Conservation (phyloP, 169 alveolate genomes). For the Eimeria brunetti region DNA sequence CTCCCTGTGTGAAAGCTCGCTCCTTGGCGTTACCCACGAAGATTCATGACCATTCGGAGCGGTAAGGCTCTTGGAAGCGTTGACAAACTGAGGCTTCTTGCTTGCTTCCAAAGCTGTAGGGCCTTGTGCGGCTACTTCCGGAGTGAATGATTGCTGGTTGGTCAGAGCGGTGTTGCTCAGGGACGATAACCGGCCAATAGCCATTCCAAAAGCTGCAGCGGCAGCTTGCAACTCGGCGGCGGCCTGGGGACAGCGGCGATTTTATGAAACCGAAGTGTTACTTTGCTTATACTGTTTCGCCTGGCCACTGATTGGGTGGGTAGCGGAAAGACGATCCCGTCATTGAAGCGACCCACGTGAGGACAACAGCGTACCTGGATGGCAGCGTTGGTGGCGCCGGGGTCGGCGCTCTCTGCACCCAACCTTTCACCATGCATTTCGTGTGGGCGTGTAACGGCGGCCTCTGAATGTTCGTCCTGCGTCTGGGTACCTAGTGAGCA, state of each 20-base stretch:
- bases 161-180: not conserved
- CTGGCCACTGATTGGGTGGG: not conserved
- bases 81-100: not conserved
- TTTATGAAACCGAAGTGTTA: not conserved
- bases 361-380: conserved; percentile 8
- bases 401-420: not conserved
- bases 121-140: not conserved
- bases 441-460: conserved; percentile 10
- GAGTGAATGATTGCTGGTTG: not conserved
- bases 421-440: not conserved
- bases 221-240: conserved; percentile 68
- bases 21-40: not conserved
- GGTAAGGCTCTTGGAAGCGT: not conserved
- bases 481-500: conserved; percentile 4
- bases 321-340: not conserved
- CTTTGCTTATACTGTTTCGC: not conserved
- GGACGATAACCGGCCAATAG: conserved; percentile 34
- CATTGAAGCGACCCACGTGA: not conserved
- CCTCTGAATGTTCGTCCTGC: not conserved
- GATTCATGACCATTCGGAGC: not conserved
- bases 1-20: conserved; percentile 24
- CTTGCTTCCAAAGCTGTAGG: not conserved
- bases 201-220: conserved; percentile 66
- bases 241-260: not conserved
- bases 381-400: conserved; percentile 31